Base-by-base conservation (phyloP, 73 alveolate genomes). In the Uronychia setigera region DNA sequence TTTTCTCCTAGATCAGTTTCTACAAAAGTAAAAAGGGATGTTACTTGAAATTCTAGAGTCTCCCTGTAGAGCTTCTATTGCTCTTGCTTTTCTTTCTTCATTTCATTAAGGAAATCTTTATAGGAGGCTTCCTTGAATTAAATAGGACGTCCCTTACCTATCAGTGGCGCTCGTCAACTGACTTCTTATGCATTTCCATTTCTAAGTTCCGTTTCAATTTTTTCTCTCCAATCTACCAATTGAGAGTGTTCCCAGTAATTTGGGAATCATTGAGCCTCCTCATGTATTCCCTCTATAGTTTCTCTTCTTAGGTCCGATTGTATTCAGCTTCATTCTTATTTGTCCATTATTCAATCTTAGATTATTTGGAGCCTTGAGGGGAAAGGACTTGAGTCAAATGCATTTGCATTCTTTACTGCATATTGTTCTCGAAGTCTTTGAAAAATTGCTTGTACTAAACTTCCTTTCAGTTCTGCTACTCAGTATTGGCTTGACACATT, bases 391-490 rank as follows among this genome's bases (percentile, higher is more conserved):
- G 83, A 34, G 59, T 82, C 33, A 88, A 35, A 57, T 88, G 94
- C 60, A 78, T 74, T 26, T 77, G 31, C 86, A 88, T 88, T 57
- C 94, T 33, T 33, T 82, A 76, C 33, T 76, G 74, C 94, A 88
- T 88, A 31, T 88, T 80, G 31, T 82, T 81, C n/a, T 88, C 90
- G 58, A 59, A 88, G 83, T 88, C 94, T 58, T 59, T 81, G 74
- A 88, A 88, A 80, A 88, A 88, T 32, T 76, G 67, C 35, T 88
- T 88, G 33, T 88, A 88, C 28, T 88, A 27, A 1, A 76, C 80
- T 59, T 88, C 94, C 67, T 88, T 60, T 14, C 34, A 27, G 11
- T 75, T 78, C 33, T 88, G 86, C 31, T 77, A 74, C 58, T 74
- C 35, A 46, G 82, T 29, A 35, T 88, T 88, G 29, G 60, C 30